Evolutionary conservation across 1,284 basidiomycete species (phyloP).

Genomic region (Cutaneotrichosporon dermatis): DNA sequence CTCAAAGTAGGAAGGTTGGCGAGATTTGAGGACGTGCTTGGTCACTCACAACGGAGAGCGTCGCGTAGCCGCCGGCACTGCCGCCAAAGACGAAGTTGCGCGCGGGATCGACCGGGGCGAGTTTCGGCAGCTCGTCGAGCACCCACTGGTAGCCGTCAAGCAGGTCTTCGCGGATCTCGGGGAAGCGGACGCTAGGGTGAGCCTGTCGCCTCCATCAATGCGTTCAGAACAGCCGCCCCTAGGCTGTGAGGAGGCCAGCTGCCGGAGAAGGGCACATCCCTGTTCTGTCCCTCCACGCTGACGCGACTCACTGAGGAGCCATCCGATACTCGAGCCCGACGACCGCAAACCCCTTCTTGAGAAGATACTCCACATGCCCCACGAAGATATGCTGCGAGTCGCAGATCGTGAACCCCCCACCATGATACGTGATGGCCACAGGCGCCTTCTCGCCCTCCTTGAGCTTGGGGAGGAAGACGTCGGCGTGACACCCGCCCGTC

Average conservation of each 20-base stretch:
- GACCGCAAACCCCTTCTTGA: conserved; percentile 2
- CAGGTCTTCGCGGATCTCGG: conserved; percentile 5
- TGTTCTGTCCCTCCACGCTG: no score
- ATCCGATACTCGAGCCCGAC: conserved; percentile 3
- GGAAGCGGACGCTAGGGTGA: background rate
- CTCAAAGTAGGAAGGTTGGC: no score
- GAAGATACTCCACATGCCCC: background rate
- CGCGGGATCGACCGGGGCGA: background rate
- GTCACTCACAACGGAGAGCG: background rate
- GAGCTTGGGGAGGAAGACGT: background rate
- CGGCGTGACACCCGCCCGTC: conserved; percentile 5
- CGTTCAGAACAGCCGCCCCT: no score
- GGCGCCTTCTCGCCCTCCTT: background rate
- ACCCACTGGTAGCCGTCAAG: conserved; percentile 6
- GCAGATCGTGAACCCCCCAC: conserved; percentile 3
- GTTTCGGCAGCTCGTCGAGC: background rate
- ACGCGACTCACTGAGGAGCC: background rate
- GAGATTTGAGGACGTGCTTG: no score
- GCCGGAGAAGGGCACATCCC: no score
- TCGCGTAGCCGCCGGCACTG: background rate
- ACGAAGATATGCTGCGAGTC: conserved; percentile 4
- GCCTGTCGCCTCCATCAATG: no score
- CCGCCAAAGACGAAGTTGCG: conserved; percentile 3
- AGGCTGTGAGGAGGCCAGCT: no score
- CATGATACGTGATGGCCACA: conserved; percentile 4